Evolutionary conservation across 345 rosid species (phyloP), one percentile per base, ranked within the genome.

Genomic region (Citrus inodora): DNA sequence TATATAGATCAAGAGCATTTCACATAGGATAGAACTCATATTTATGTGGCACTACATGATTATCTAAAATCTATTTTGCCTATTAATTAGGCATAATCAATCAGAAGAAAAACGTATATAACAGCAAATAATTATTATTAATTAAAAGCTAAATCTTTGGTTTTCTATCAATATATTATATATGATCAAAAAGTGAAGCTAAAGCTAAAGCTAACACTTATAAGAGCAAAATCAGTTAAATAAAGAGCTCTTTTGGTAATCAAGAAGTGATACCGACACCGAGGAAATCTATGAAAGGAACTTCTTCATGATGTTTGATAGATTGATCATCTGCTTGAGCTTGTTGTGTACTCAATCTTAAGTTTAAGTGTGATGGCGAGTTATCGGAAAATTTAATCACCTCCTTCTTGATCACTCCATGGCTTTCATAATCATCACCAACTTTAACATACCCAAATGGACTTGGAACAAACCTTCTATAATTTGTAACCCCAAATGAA

Each of bases 241-340:
- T 80, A 69, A 79, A 64, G 66, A 33, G 16, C 24, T 24, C 35
- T 33, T 71, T 25, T 16, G 72, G 73, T 66, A 74, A 62, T 88
- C 88, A 90, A 80, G 90, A 89, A 77, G 92, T 81, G 61, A 89
- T 85, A 80, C 92, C 95, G 25, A 89, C 94, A 42, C 94, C 94
- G 82, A 91, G 94, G 78, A 91, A 91, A 82, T 90, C 94, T 61
- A 90, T 90, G 81, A 90, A 89, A 27, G 86, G 86, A 84, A 80
- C 87, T 70, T 84, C 87, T 67, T 83, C 80, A 19, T 63, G 71
- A n/a, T 63, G 69, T 75, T 74, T 71, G 22, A 62, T 80, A 6
- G 87, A 62, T 64, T 75, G 83, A 69, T 76, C 83, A 37, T 80
- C 79, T 78, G 67, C 87, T 75, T 81, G 81, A 62, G 81, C 86